Conservation (phyloP, 2,329 filamentous ascomycete genomes). For the Didymellaceae sp. region DNA sequence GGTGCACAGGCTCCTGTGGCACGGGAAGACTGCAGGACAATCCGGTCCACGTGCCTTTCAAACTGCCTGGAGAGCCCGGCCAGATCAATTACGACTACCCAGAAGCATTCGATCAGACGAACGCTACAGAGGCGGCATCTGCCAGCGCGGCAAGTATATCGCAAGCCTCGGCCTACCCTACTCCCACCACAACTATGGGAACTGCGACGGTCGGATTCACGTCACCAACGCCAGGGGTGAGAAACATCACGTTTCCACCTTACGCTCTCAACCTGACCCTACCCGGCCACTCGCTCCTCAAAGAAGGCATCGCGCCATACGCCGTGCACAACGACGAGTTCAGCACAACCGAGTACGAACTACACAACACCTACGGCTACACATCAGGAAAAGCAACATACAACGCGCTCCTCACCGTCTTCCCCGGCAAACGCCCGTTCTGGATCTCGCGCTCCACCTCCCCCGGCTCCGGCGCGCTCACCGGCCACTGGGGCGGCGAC, state of each 20-base stretch:
- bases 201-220: conserved; percentile 18
- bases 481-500: conserved; percentile 68
- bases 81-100: conserved; percentile 65
- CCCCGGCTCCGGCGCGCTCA: conserved; percentile 13
- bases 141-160: conserved; percentile 60
- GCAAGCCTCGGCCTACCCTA: conserved; percentile 53
- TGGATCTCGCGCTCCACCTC: conserved; percentile 12
- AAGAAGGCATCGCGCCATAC: conserved; percentile 72
- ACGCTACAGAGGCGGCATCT: conserved; percentile 67
- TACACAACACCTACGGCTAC: conserved; percentile 70
- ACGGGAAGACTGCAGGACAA: conserved; percentile 66
- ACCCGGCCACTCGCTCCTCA: conserved; percentile 68
- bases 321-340: conserved; percentile 72
- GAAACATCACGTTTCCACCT: conserved; percentile 73
- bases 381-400: conserved; percentile 50
- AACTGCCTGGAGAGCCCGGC: conserved; percentile 67
- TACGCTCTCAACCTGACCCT: conserved; percentile 76
- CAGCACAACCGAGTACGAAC: conserved; percentile 69
- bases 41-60: conserved; percentile 69
- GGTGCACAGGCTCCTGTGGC: conserved; percentile 75
- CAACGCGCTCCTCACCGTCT: conserved; percentile 66
- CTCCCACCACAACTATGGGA: conserved; percentile 53
- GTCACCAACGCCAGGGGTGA: conserved; percentile 62
- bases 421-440: conserved; percentile 50
- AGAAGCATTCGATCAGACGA: conserved; percentile 70